phyloP scores from a whole-genome alignment of 495 filamentous ascomycete species.

The Talaromyces adpressus region DNA sequence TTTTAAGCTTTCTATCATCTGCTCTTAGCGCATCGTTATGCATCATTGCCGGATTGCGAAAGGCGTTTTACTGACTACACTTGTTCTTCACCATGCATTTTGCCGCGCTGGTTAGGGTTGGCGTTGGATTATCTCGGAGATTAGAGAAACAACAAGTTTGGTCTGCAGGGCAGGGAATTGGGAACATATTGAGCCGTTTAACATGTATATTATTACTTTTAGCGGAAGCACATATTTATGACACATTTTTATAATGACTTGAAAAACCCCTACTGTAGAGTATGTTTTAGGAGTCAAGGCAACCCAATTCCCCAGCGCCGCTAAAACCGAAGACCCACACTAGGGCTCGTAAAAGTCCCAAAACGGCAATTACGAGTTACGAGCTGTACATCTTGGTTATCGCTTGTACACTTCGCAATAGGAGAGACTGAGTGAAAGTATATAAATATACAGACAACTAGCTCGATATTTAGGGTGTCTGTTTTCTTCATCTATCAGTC shows the following conservation, averaged over 20 bases:
- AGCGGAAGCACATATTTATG: neutral
- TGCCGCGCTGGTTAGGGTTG: neutral
- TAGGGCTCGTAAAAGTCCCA: neutral
- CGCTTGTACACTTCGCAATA: neutral
- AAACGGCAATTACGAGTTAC: neutral
- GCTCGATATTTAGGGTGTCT: neutral
- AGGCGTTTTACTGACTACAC: neutral
- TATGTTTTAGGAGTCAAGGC: neutral
- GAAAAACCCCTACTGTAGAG: neutral
- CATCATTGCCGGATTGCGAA: neutral
- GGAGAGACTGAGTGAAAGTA: neutral
- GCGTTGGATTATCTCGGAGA: neutral
- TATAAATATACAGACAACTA: neutral
- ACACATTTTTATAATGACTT: neutral
- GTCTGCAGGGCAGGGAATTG: neutral
- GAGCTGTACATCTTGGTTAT: neutral
- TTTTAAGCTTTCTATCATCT: neutral
- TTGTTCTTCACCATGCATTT: constrained; percentile 1
- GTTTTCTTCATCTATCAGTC: neutral
- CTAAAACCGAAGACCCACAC: neutral
- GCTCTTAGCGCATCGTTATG: constrained; percentile 6
- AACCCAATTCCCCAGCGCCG: neutral
- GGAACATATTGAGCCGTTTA: neutral
- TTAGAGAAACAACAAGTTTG: neutral
- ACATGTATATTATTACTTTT: constrained; percentile 1